Base-by-base conservation (phyloP, 176 grass and related monocot genomes). In the Carex littledalei region DNA sequence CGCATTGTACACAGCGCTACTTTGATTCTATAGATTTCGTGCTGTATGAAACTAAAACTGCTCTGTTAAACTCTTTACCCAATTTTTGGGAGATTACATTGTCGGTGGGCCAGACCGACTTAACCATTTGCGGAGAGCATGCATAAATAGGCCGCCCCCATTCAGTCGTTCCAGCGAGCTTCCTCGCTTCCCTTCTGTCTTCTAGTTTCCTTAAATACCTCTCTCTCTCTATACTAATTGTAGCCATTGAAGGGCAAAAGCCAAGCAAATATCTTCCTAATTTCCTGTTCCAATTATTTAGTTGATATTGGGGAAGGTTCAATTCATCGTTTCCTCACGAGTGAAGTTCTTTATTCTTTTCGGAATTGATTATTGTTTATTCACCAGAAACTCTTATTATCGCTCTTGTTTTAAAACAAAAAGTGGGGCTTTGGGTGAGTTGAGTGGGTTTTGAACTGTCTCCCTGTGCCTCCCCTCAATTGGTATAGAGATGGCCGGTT, bases 401-500 rank as follows among this genome's bases (percentile, higher is more conserved):
- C 47, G 4, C 20, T 24, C 12, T 76, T 24, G 10, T 54, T 52
- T 18, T 1, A 5, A 22, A 49, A 3, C 41, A 26, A 74, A 24
- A 74, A 41, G 16, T 21, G 70, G 6, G 71, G n/a, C 45, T 45
- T 72, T 75, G 71, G 45, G 10, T 5, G 45, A 7, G 45, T 52
- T 76, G 49, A 76, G 80, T 50, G 61, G 61, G 63, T 66, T 64
- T 65, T 63, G 39, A 67, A 49, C 59, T 81, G 55, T 8, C 31
- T 45, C 16, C 17, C 18, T 47, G 22, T 83, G 61, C 49, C 2
- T 49, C 61, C 39, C 7, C 10, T 68, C n/a, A 77, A 69, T 66
- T 84, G 77, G 22, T 61, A 50, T 75, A 62, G 29, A 13, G 52
- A 77, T 89, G 63, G 67, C 84, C 16, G 26, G 83, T 60, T 75